Evolutionary conservation across 805 yeast genomes (phyloP), one percentile per base, ranked within the genome.

Genomic region (Ogataea nakhonphanomensis): DNA sequence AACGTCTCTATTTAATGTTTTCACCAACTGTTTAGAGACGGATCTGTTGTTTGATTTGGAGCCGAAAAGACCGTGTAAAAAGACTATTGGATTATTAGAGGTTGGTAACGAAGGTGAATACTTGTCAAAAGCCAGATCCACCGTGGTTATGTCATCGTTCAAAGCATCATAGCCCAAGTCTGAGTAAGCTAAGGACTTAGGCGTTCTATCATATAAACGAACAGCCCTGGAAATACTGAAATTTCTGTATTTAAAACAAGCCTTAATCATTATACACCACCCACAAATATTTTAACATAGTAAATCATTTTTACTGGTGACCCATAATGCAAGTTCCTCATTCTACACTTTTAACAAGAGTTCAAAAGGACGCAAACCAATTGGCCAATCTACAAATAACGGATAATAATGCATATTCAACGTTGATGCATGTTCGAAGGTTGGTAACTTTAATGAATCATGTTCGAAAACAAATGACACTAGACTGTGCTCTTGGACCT

Each of bases 11-110:
- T 66, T 59, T 43, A 83, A 55, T 9, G 55, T 49, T 14, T 60
- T 61, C 11, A 77, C 72, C 25, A 83, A 59, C 37, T 69, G 71
- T 53, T 76, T 77, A 8, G 88, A 85, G n/a, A 90, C 86, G 0
- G 87, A 69, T 43, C 96, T 66, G 54, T 86, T 87, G 61, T 89
- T 91, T n/a, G 74, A 53, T 51, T 78, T 84, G 38, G 84, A 79
- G 1, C 98, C 99, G 62, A 93, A 87, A 8, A 91, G 64, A 0
- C 98, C 99, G 59, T 91, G 99, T 29, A 90, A 62, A 21, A 91
- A 77, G 23, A 93, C 64, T 9, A 91, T 67, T 1, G 96, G 95
- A 58, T 54, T 48, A 26, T 53, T 46, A 4, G 49, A 37, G 0
- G 49, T 43, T 35, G 54, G 55, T 24, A 29, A 25, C 23, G 25